Conservation (phyloP, 805 yeast species). For the Saccharomyces eubayanus region DNA sequence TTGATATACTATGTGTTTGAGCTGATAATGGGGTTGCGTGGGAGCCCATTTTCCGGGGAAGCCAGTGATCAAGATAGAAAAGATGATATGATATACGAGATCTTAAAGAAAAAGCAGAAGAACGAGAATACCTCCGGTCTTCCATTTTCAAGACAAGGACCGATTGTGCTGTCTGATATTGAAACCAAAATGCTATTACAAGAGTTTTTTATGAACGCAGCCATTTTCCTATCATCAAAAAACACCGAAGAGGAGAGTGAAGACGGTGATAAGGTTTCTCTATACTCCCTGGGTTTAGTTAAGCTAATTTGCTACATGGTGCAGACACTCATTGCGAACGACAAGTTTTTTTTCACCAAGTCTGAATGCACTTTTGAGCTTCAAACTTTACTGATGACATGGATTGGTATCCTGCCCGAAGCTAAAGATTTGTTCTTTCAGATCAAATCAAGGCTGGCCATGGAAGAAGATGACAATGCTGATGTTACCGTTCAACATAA, state of each 20-base stretch:
- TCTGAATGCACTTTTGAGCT: conserved; percentile 52
- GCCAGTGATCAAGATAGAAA: conserved; percentile 5
- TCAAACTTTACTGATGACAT: conserved; percentile 50
- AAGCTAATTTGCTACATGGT: conserved; percentile 57
- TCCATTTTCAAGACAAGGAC: conserved; percentile 50
- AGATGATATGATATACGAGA: background rate
- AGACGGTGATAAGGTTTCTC: conserved; percentile 25
- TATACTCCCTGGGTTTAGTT: conserved; percentile 37
- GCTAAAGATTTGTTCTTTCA: conserved; percentile 51
- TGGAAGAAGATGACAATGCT: conserved; percentile 2
- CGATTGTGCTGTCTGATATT: conserved; percentile 44
- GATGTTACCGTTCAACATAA: background rate
- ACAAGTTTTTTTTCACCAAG: conserved; percentile 37
- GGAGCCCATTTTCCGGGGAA: conserved; percentile 24
- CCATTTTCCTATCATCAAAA: conserved; percentile 36
- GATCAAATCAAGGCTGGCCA: conserved; percentile 20
- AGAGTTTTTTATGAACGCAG: conserved; percentile 55
- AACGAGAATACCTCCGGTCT: conserved; percentile 5
- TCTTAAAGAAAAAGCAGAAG: conserved; percentile 7
- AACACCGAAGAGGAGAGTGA: conserved; percentile 19
- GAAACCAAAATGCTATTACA: conserved; percentile 63
- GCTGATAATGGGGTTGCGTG: conserved; percentile 49
- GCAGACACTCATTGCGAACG: conserved; percentile 39
- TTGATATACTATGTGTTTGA: conserved; percentile 58
- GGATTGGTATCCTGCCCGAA: conserved; percentile 57